These are phyloP conservation scores for Nicotiana paniculata DNA, from an alignment of 257 asterid species.

Conservation along the genomic window DNA sequence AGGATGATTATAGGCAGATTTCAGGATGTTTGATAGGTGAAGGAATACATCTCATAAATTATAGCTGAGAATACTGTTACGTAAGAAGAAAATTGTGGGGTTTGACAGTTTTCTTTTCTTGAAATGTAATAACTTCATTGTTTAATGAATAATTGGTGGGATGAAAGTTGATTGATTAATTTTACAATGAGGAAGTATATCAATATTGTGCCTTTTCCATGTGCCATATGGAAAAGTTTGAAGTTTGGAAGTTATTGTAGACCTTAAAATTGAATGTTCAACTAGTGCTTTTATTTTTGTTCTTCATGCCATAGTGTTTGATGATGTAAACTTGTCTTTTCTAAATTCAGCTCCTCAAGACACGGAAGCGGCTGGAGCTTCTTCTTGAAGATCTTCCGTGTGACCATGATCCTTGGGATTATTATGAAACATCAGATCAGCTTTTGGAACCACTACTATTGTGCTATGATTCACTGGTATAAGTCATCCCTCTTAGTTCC, in stretches of 20 bases:
- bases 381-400: conserved; percentile 95
- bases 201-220: neutral
- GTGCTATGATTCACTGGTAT: conserved; percentile 90
- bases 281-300: neutral
- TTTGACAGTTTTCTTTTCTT: neutral
- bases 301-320: conserved; percentile 6
- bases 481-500: conserved; percentile 1
- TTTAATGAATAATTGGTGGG: neutral
- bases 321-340: neutral
- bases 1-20: neutral
- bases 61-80: neutral
- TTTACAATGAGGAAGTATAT: neutral
- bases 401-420: conserved; percentile 70
- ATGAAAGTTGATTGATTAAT: neutral
- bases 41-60: neutral
- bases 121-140: neutral
- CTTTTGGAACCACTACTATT: conserved; percentile 77
- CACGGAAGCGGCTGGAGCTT: conserved; percentile 75
- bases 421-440: conserved; percentile 83
- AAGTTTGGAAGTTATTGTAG: neutral
- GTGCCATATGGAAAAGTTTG: neutral
- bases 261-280: neutral
- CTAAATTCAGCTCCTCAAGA: conserved; percentile 64
- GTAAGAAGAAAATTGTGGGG: neutral
- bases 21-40: neutral